Base-by-base conservation (phyloP, 495 filamentous ascomycete genomes). In the Penicillium bovifimosum region DNA sequence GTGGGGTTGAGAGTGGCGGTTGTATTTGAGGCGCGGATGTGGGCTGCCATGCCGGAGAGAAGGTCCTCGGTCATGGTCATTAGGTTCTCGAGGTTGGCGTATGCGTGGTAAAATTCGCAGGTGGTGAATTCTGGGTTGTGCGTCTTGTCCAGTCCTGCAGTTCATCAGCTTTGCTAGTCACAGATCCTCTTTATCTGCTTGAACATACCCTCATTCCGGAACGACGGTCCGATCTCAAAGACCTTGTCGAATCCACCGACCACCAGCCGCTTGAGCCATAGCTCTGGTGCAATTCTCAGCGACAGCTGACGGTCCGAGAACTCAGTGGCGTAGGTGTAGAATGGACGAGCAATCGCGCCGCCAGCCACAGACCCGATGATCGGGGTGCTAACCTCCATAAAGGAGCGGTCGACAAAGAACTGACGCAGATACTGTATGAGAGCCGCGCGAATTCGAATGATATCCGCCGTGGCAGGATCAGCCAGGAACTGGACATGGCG, bases 91-190 rank as follows among this genome's bases (percentile, higher is more conserved):
- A 96, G 77, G 53, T 83, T 86, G 46, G 87, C 84, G 59, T 90
- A 96, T 10, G 89, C 83, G 45, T 85, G 80, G 68, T 98, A 98
- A 77, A 96, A 96, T 71, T 98, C 93, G 75, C 91, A 96, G 31
- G 86, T 96, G 20, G 87, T 91, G 72, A 96, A 98, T 67, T 98
- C 93, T 6, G 93, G 91, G 62, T 97, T 97, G 69, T 96, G 93
- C 0, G 88, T 95, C 20, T 84, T 80, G 70, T 98, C 93, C 34
- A 96, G 68, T 9, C 84, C 80, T 84, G 35, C 6, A 27, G 3
- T 32, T 24, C 16, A 11, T 61, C 9, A 57, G 44, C 39, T 29
- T 42, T 38, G 17, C 18, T 27, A 38, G 5, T 13, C 9, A 17
- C 28, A 24, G 0, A n/a, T 9, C n/a, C 27, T 33, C 9, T 0